Base-by-base conservation (phyloP, 2,329 filamentous ascomycete species). In the Colletotrichum gloeosporioides region DNA sequence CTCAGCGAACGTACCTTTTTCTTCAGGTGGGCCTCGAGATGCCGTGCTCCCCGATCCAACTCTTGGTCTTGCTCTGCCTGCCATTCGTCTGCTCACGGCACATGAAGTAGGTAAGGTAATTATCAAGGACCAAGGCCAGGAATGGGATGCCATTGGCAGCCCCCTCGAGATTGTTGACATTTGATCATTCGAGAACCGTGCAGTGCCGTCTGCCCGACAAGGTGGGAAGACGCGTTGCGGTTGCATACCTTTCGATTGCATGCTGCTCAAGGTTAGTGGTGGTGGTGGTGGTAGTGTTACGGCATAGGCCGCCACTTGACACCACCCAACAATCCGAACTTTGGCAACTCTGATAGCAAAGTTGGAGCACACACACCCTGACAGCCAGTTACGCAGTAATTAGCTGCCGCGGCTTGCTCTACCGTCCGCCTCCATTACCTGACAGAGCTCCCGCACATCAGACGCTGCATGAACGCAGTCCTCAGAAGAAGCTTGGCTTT, bases 171-270 rank as follows among this genome's bases (percentile, higher is more conserved):
- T 62, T 62, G 31, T 67, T 66, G 55, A 53, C 22, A n/a, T 34
- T 31, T 31, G 4, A 53, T 53, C 44, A 8, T 25, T 8, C 10
- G n/a, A 63, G 8, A 49, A 57, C 57, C 57, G 70, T 69, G 70
- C 73, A 73, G 64, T 57, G 64, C 18, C 12, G 15, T 13, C 57
- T 69, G 73, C 70, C 64, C 70, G 70, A 39, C 57, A 69, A 69
- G 64, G 73, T 76, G 44, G 67, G 49, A n/a, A 29, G 70, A 69
- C 64, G 57, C 73, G 44, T 76, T 71, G 73, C 70, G 64, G n/a
- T 16, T n/a, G 69, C 57, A 32, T 32, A 65, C 49, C 44, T 53
- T 53, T 53, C 44, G 57, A 63, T 22, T 62, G 57, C 57, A 63
- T 63, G 31, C 22, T 61, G 27, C 27, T 62, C n/a, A 32, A 62